A percentile compares a stretch with the other conserved stretches of the same genome.
phyloP scores from a whole-genome alignment of 2,329 filamentous ascomycete species.

The Pseudogymnoascus pannorum region DNA sequence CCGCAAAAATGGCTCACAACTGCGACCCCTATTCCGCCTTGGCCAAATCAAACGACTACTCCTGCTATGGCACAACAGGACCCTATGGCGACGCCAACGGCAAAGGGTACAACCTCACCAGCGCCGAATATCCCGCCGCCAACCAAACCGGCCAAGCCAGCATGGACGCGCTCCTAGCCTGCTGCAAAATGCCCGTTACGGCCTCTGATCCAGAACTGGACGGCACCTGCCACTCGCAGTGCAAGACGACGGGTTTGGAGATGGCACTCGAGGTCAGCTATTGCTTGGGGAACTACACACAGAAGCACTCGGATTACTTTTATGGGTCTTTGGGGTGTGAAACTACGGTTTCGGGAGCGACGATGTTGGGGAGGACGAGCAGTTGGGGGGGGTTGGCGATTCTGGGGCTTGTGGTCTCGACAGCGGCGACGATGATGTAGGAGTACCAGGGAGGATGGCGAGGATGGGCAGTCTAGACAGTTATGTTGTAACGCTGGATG shows the following conservation, averaged over 20 bases:
- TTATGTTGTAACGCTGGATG: too few species aligned
- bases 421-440: neutral
- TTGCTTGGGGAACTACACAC: neutral
- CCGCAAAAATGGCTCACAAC: neutral
- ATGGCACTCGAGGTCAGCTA: neutral
- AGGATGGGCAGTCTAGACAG: too few species aligned
- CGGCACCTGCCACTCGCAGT: neutral
- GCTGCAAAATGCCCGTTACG: neutral
- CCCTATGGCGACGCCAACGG: neutral
- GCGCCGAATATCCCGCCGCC: neutral
- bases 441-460: neutral
- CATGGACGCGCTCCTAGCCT: neutral
- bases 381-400: neutral
- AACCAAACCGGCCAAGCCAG: neutral
- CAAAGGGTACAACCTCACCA: neutral
- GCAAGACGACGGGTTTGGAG: neutral
- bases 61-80: neutral
- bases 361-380: neutral
- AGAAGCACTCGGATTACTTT: neutral
- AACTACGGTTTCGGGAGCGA: neutral
- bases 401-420: neutral
- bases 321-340: neutral
- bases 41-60: neutral
- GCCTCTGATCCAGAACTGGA: neutral
- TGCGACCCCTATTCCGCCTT: neutral